Evolutionary conservation across 805 yeast genomes (phyloP).

Genomic region (Candida golubevii): DNA sequence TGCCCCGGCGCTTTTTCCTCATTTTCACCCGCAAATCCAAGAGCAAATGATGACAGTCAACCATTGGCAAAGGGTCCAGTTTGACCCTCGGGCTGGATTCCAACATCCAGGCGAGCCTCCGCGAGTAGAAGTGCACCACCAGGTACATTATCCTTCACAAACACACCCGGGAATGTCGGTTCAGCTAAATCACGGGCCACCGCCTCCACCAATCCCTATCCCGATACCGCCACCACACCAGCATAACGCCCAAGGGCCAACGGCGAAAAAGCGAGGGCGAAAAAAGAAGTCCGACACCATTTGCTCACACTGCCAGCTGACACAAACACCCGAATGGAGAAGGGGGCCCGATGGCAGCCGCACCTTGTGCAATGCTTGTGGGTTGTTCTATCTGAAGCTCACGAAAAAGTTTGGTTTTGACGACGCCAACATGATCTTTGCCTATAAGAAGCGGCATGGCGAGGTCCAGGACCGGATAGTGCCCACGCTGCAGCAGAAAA

Average conservation of each 20-base stretch:
- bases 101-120: background rate
- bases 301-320: constrained; percentile 19
- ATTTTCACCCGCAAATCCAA: background rate
- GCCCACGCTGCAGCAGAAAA: constrained; percentile 12
- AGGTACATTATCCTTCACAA: no score
- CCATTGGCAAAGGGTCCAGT: constrained; percentile 3
- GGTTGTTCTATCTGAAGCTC: constrained; percentile 66
- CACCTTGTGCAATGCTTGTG: constrained; percentile 90
- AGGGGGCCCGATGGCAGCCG: constrained; percentile 81
- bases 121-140: background rate
- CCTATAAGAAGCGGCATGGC: constrained; percentile 12
- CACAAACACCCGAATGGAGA: constrained; percentile 89
- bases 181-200: background rate
- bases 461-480: constrained; percentile 15
- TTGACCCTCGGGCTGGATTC: background rate
- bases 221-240: background rate
- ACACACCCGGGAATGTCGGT: background rate
- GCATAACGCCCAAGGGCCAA: background rate
- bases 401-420: constrained; percentile 43
- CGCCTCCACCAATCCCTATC: background rate
- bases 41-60: background rate
- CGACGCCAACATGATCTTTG: constrained; percentile 29
- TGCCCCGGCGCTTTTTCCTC: background rate
- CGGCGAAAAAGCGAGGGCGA: constrained; percentile 17
- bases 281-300: constrained; percentile 15